Evolutionary conservation across 306 rosid genomes (phyloP), one percentile per base, ranked within the genome.

Genomic region (Rosa multiflora): DNA sequence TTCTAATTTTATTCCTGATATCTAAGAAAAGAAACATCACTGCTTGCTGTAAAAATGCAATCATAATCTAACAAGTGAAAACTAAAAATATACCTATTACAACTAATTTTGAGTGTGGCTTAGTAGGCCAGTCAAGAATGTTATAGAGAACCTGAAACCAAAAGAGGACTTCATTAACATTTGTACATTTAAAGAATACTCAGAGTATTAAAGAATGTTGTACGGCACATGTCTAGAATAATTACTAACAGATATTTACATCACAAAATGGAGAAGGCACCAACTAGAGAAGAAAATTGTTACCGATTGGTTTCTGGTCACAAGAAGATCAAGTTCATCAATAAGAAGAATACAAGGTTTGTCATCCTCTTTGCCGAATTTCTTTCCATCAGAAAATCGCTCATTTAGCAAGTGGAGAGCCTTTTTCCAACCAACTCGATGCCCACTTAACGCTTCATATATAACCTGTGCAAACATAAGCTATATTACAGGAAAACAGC

Each of bases 41-140:
- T 40, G 6, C 18, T 72, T 43, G 20, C 59, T 53, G 58, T 23
- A 66, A 17, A 9, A 48, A 37, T 37, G 46, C 72, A 70, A 75
- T 20, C 3, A 67, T 39, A 49, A 26, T 52, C 17, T 15, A 76
- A 64, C 13, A 42, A 58, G 18, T 20, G 72, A 73, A 69, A 8
- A 62, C 21, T 20, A 71, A 40, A 26, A 77, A 21, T n/a, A 46
- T 81, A 94, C 97, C 99, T 83, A 94, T 92, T 76, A 94, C 95
- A 83, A 94, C 84, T 79, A 92, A 85, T 78, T 94, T 94, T 81
- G 95, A 90, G 79, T 94, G 90, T 86, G 95, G 91, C 80, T 84
- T 94, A 43, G 97, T 94, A 72, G 99, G 99, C 99, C 99, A 94
- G 78, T 94, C 99, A 81, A 94, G 99, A 85, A 94, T 89, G 82